Evolutionary conservation across 805 yeast genomes (phyloP).

Genomic region (Spencermartinsiella europaea): DNA sequence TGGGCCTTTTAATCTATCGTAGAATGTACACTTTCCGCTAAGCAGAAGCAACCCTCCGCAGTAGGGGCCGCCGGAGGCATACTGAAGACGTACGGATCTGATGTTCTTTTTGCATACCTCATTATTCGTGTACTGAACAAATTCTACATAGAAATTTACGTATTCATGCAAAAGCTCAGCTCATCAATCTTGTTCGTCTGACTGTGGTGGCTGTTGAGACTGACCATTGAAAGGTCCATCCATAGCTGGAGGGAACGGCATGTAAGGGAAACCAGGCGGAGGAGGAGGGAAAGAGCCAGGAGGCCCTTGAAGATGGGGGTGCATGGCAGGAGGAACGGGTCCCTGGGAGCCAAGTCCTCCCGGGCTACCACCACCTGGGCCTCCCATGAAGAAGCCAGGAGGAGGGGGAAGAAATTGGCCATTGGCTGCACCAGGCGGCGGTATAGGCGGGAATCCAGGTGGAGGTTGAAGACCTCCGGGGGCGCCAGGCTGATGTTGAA

Average conservation of each 20-base stretch:
- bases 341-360: no score
- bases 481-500: constrained; percentile 4
- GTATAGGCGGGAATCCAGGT: constrained; percentile 6
- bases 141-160: no score
- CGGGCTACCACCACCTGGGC: no score
- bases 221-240: constrained; percentile 3
- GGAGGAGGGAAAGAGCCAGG: constrained; percentile 13
- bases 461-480: constrained; percentile 6
- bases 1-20: no score
- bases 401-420: constrained; percentile 13
- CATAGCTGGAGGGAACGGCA: constrained; percentile 11
- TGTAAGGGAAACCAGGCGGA: constrained; percentile 15
- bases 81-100: no score
- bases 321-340: constrained; percentile 12
- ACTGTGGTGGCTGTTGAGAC: constrained; percentile 2
- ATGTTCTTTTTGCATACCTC: no score
- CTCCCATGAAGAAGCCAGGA: constrained; percentile 14
- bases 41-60: no score
- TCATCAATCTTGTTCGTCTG: no score
- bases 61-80: no score
- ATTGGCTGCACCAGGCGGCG: constrained; percentile 9
- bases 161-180: no score
- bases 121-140: no score
- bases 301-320: constrained; percentile 16
- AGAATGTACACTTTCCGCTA: no score